Base-by-base conservation (phyloP, 164 flowering plant genomes). In the Akebia trifoliata region DNA sequence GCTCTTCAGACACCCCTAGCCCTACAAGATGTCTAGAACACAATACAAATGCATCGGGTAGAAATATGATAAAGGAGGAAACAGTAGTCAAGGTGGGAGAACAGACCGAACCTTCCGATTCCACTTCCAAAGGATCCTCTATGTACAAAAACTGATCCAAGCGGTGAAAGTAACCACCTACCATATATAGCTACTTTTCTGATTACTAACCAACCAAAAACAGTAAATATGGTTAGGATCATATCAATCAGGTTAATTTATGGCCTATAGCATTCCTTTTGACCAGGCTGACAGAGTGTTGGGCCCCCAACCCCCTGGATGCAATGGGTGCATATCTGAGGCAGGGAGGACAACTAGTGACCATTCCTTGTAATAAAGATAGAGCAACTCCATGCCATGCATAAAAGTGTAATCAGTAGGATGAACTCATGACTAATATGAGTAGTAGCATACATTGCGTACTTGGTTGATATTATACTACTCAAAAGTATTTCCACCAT, bases 11-110 rank as follows among this genome's bases (percentile, higher is more conserved):
- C 38, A 21, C 17, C 56, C 32, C 34, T 46, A 60, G 50, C 28
- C 29, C 56, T 40, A 50, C 63, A 59, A 49, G 43, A 36, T 21
- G 8, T 37, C 43, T 35, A 53, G 17, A 49, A 48, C 46, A 48
- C 34, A 36, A n/a, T 47, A 35, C 2, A 36, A 24, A 38, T n/a
- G 47, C n/a, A 29, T 38, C 26, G 36, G 11, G 57, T 14, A 39
- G 15, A 26, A 29, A 29, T 24, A 18, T 25, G 21, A 25, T 11
- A 26, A 31, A 25, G 63, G 30, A 30, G 14, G n/a, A n/a, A 58
- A 18, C 14, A 46, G 11, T 22, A 38, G 54, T 37, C 39, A 24
- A 24, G 45, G 4, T 10, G 36, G 20, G 36, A 11, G 48, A 17
- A 42, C 20, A 18, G 28, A 15, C 8, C 10, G 29, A 44, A 22